Base-by-base conservation (phyloP, 331 rosid species). In the Acacia concinna region DNA sequence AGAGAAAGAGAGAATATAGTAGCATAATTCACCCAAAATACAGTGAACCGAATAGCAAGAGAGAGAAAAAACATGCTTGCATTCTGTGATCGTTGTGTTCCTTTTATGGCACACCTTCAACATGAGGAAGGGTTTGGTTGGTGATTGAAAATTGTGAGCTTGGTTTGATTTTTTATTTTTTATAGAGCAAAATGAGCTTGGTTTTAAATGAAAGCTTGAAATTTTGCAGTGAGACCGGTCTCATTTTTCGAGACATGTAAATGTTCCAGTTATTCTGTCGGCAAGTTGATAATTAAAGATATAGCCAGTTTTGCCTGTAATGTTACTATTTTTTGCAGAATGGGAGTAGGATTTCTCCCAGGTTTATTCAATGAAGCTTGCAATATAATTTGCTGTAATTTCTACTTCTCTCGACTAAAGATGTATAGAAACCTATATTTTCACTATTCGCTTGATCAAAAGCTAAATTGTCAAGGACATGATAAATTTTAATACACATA, bases 171-270 rank as follows among this genome's bases (percentile, higher is more conserved):
- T 44, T 49, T 49, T 20, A 18, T 3, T 56, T 56, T 9, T 21
- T 54, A 0, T 1, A 56, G 2, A 56, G 63, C 14, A 56, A 56
- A 56, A 56, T 68, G 74, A 57, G 81, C 73, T 80, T 83, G 81
- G 77, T 66, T 72, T 81, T 44, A 77, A 43, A 15, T 38, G 44
- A 57, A 73, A 74, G 85, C 79, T 71, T 85, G 79, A 81, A 81
- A 65, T 83, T 86, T 86, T 86, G 85, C 78, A 7, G 52, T 68
- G 75, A 66, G 60, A 62, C 4, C 4, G 82, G 49, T 69, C 13
- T 81, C 40, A 15, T 68, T 80, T 83, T 77, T 81, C 67, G 14
- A 75, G 72, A 52, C 32, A 23, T 82, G 86, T 78, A 81, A 70
- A 78, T 81, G 74, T 43, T 68, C 35, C 71, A 5, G 70, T 73